Evolutionary conservation across 495 filamentous ascomycete species (phyloP), one percentile per base, ranked within the genome.

Genomic region (Opeltia flavorubescens): DNA sequence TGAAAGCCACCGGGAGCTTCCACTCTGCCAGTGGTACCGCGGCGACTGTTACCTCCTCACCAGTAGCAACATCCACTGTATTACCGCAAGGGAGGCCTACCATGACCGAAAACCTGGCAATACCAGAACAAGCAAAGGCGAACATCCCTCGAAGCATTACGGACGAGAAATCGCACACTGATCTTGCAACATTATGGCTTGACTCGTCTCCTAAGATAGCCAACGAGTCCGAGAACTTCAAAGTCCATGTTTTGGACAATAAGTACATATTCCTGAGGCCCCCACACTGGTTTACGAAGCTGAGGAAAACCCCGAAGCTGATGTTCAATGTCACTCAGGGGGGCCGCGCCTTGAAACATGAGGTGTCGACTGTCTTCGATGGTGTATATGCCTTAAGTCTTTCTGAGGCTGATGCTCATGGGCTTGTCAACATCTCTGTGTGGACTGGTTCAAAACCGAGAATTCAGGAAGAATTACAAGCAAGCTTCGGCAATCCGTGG

Each of bases 401-500:
- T 24, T 64, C 73, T 25, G 69, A 69, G 30, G 71, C 76, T 31
- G 71, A 81, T 52, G 73, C 78, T 17, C 70, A 72, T 44, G 77
- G 78, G 5, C 38, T 68, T 44, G 56, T 83, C 50, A 71, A 78
- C 45, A 65, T 82, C 40, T 73, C 68, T 9, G 64, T 83, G 30
- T 67, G 63, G 54, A 69, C 74, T 26, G 60, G 63, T 43, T 67
- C 71, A 9, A 75, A 68, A 53, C 66, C 71, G 5, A 58, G 64
- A n/a, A 47, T 75, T 31, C 63, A 68, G n/a, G 67, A 81, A 57
- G 70, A 56, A 11, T 68, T 74, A 13, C 56, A 66, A 21, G 60
- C 80, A 34, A 75, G 78, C 52, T 74, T 83, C 53, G 77, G 78
- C n/a, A 73, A 67, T 1, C 72, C 71, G 13, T 81, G 76, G 76